Conservation (phyloP, 192 early-diverging fungal genomes). For the Endogone sp. region DNA sequence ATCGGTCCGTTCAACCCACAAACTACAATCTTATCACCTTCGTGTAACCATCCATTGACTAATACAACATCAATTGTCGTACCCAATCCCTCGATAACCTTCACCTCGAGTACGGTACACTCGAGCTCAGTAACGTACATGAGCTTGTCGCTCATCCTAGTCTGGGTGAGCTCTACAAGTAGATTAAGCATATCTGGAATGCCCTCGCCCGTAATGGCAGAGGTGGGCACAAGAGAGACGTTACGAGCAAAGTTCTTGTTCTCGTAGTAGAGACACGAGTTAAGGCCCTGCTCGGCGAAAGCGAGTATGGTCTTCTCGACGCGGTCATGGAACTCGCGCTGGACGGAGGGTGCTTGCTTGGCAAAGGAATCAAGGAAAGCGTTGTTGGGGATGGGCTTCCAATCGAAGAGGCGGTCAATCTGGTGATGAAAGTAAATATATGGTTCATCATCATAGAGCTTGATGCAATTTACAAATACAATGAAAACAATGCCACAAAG, state of each 20-base stretch:
- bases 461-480: neutral
- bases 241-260: slow-evolving; percentile 95
- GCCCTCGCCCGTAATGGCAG: slow-evolving; percentile 97
- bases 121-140: slow-evolving; percentile 97
- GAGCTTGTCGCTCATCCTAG: slow-evolving; percentile 87
- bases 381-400: slow-evolving; percentile 82
- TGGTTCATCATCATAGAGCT: neutral
- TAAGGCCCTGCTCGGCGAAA: slow-evolving; percentile 97
- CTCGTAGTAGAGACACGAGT: slow-evolving; percentile 88
- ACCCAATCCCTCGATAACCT: slow-evolving; percentile 97
- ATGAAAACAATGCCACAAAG: neutral
- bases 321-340: slow-evolving; percentile 85
- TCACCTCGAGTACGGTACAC: slow-evolving; percentile 98
- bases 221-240: slow-evolving; percentile 96
- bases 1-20: slow-evolving; percentile 96
- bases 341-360: slow-evolving; percentile 64
- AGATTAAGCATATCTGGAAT: slow-evolving; percentile 96
- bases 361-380: slow-evolving; percentile 76
- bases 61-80: slow-evolving; percentile 97
- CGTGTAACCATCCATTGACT: slow-evolving; percentile 89
- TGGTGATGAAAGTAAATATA: neutral
- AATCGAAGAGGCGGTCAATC: slow-evolving; percentile 94
- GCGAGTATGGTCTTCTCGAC: slow-evolving; percentile 71
- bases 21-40: slow-evolving; percentile 94
- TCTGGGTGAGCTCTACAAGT: slow-evolving; percentile 89